A percentile compares a stretch with the other conserved stretches of the same genome.
These are phyloP conservation scores for Cicer yamashitae DNA, from an alignment of 306 rosid species.

Conservation along the genomic window DNA sequence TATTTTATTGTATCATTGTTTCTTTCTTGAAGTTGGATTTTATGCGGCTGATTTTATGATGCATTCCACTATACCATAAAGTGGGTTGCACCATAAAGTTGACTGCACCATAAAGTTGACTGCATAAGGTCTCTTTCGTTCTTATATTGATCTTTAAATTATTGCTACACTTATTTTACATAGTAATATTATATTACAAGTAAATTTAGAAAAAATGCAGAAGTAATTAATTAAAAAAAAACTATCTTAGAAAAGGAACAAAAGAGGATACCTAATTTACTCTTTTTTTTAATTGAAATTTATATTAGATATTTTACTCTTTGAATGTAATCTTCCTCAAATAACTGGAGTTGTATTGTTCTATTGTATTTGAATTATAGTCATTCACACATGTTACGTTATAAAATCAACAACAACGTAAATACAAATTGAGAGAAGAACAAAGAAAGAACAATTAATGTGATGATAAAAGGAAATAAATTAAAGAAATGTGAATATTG, in stretches of 20 bases:
- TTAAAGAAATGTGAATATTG: conserved; percentile 14
- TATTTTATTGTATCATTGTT: too few species aligned
- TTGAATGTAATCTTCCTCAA: conserved; percentile 31
- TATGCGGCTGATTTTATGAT: too few species aligned
- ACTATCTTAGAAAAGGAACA: neutral
- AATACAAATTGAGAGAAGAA: conserved; percentile 4
- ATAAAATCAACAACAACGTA: neutral
- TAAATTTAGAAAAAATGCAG: neutral
- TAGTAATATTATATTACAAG: neutral
- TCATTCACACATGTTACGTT: neutral
- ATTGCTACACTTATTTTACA: neutral
- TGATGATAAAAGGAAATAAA: neutral
- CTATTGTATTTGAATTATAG: neutral
- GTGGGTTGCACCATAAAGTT: too few species aligned
- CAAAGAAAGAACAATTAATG: neutral
- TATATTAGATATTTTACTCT: conserved; percentile 2
- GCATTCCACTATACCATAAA: too few species aligned
- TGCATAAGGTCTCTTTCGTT: too few species aligned
- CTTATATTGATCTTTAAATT: neutral
- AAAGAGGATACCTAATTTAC: conserved; percentile 31
- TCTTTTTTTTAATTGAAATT: neutral
- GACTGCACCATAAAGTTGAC: too few species aligned
- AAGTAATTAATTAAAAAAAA: neutral
- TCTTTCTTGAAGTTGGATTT: too few species aligned
- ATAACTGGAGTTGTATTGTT: conserved; percentile 3